Evolutionary conservation across 164 flowering plant genomes (phyloP), one percentile per base, ranked within the genome.

Genomic region (Annona cherimola): DNA sequence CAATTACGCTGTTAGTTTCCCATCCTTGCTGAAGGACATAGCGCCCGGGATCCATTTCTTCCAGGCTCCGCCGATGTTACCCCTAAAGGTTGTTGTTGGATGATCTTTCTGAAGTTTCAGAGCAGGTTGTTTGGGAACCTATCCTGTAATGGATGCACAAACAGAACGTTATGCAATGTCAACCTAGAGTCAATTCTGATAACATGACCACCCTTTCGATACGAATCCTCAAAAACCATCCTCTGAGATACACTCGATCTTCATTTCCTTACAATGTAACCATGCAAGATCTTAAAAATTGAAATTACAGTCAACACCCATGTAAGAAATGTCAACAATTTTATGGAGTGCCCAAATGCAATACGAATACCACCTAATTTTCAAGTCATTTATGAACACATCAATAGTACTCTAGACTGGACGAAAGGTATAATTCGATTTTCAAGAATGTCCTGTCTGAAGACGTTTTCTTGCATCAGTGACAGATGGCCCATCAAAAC

Each of bases 1-100:
- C 98, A 93, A 92, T 96, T 96, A 96, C 98, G 97, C 98, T 96
- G 98, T 92, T 92, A 93, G 90, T 91, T 82, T 96, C 98, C 98
- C 99, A 96, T 92, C 98, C 95, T 84, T 90, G 98, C 86, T 87
- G 98, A 81, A 75, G 89, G 79, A 87, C 94, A 87, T 88, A 90
- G 86, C 97, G 98, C 73, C 94, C 91, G 79, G 88, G 94, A 82
- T 96, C 99, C 99, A 96, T 93, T 81, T 78, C 83, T 78, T 50
- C 80, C 71, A 67, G 76, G 77, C 76, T 76, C 59, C 73, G 69
- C 67, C 66, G 72, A 62, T 69, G 76, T 68, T 76, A 76, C 78
- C 83, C 86, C 90, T 76, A 81, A 81, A 83, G 75, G 78, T 81
- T 83, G 83, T 81, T 69, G 78, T 71, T 71, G 86, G 78, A 73